phyloP scores from a whole-genome alignment of 164 flowering plant species.

The Kalanchoe fedtschenkoi region DNA sequence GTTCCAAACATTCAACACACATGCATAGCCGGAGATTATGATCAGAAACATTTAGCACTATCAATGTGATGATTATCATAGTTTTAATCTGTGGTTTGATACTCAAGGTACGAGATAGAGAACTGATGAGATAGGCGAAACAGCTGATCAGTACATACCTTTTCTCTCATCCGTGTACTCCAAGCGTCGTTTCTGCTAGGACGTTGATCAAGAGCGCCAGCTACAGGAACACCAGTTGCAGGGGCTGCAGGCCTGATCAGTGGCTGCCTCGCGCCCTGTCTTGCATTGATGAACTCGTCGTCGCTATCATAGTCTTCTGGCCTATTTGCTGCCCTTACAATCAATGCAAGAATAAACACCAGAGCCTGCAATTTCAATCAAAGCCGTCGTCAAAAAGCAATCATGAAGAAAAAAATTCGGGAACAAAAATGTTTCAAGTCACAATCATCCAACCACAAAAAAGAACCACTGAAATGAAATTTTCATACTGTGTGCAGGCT shows the following conservation, averaged over 20 bases:
- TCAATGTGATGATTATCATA: too few species aligned
- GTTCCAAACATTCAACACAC: too few species aligned
- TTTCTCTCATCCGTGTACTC: constrained; percentile 90
- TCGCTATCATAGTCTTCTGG: constrained; percentile 6
- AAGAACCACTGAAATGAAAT: too few species aligned
- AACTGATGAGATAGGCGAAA: background rate
- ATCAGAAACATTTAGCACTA: too few species aligned
- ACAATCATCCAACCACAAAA: too few species aligned
- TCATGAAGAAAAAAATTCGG: background rate
- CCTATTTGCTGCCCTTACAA: constrained; percentile 3
- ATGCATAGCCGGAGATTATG: too few species aligned
- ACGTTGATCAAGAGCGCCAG: constrained; percentile 57
- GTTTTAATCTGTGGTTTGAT: too few species aligned
- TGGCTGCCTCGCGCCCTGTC: constrained; percentile 4
- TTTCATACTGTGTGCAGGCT: too few species aligned
- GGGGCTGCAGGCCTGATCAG: constrained; percentile 31
- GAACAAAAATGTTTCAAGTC: too few species aligned
- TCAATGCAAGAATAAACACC: constrained; percentile 2
- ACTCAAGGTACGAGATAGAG: too few species aligned
- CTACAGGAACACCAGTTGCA: constrained; percentile 55
- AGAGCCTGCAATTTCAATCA: background rate
- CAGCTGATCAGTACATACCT: constrained; percentile 29
- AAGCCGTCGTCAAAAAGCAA: background rate
- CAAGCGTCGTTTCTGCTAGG: constrained; percentile 80
- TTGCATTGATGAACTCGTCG: constrained; percentile 1